These are phyloP conservation scores for Porodaedalea pini DNA, from an alignment of 1,284 basidiomycete genomes.

Conservation along the genomic window DNA sequence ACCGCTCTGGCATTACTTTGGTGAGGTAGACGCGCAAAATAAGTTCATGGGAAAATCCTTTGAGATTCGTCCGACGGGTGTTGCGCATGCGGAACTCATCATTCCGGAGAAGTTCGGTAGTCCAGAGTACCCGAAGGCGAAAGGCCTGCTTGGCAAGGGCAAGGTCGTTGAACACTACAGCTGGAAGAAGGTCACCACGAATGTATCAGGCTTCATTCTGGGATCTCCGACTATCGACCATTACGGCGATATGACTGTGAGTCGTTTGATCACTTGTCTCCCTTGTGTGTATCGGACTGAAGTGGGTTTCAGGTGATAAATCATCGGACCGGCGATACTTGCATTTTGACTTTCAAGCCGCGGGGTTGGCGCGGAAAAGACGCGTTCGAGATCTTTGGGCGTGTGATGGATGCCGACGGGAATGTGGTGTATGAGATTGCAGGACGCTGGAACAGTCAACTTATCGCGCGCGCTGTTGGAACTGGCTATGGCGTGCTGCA, in stretches of 20 bases:
- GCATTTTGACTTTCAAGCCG: slow-evolving; percentile 92
- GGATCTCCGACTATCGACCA: slow-evolving; percentile 95
- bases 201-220: slow-evolving; percentile 90
- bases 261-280: slow-evolving; percentile 31
- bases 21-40: slow-evolving; percentile 91
- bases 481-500: slow-evolving; percentile 64
- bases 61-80: slow-evolving; percentile 92
- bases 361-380: slow-evolving; percentile 92
- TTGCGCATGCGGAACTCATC: slow-evolving; percentile 86
- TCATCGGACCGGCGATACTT: slow-evolving; percentile 89
- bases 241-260: slow-evolving; percentile 90
- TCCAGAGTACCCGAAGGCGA: slow-evolving; percentile 54
- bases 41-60: slow-evolving; percentile 96
- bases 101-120: slow-evolving; percentile 63
- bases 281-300: neutral
- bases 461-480: slow-evolving; percentile 80
- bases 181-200: slow-evolving; percentile 96
- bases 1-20: slow-evolving; percentile 88
- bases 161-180: slow-evolving; percentile 81
- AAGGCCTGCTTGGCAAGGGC: slow-evolving; percentile 37
- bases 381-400: slow-evolving; percentile 89
- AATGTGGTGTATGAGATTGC: slow-evolving; percentile 85
- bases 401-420: slow-evolving; percentile 69
- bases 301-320: slow-evolving; percentile 64
- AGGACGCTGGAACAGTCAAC: slow-evolving; percentile 93